These are phyloP conservation scores for Claviceps fusiformis DNA, from an alignment of 2,329 filamentous ascomycete genomes.

Conservation along the genomic window DNA sequence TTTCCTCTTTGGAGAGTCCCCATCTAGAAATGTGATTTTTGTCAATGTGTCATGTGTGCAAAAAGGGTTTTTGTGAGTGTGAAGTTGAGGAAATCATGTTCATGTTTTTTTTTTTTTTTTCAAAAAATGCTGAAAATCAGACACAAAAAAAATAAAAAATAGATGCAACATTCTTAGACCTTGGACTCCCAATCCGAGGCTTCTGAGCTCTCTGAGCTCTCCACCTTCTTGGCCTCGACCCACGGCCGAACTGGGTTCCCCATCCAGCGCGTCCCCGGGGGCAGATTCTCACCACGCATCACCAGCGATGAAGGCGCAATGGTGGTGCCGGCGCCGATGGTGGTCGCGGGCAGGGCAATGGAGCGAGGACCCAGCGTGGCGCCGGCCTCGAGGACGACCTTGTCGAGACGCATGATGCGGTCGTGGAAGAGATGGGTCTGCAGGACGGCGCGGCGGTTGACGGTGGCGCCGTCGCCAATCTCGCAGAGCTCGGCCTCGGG, in stretches of 20 bases:
- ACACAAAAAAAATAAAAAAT: too few species aligned
- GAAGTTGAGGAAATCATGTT: too few species aligned
- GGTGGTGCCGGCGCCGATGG: slow-evolving; percentile 10
- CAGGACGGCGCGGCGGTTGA: slow-evolving; percentile 10
- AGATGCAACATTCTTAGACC: too few species aligned
- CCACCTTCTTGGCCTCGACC: slow-evolving; percentile 1
- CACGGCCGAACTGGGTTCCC: slow-evolving; percentile 11
- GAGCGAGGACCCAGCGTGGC: slow-evolving; percentile 10
- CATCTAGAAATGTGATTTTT: too few species aligned
- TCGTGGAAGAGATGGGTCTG: slow-evolving; percentile 13
- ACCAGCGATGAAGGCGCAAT: slow-evolving; percentile 10
- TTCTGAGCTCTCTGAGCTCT: slow-evolving; percentile 2
- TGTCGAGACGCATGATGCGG: slow-evolving; percentile 11
- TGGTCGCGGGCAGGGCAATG: slow-evolving; percentile 10
- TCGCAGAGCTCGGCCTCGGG: slow-evolving; percentile 10
- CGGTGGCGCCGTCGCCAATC: slow-evolving; percentile 9
- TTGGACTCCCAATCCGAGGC: slow-evolving; percentile 3
- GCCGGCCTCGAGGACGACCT: slow-evolving; percentile 8
- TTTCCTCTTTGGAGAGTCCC: too few species aligned
- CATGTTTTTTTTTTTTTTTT: too few species aligned
- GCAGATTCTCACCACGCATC: slow-evolving; percentile 12
- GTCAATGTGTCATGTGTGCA: too few species aligned
- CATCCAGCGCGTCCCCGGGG: slow-evolving; percentile 9
- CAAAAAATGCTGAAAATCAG: too few species aligned
- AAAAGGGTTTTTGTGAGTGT: too few species aligned